These are phyloP conservation scores for Neonothopanus nambi DNA, from an alignment of 1,284 basidiomycete species.

Conservation along the genomic window DNA sequence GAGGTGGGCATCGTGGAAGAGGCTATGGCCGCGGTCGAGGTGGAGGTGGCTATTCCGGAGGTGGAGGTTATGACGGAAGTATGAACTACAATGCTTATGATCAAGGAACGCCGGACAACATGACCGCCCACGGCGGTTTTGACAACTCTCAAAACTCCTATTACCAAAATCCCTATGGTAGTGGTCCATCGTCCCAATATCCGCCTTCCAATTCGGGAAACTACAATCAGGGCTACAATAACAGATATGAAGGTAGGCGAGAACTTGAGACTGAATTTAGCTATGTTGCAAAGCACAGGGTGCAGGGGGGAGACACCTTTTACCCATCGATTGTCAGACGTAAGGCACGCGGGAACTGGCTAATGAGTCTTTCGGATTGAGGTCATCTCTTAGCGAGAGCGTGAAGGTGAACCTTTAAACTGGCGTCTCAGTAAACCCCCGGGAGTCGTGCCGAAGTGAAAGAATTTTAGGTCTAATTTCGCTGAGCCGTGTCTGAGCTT, in stretches of 20 bases:
- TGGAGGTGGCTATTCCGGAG: conserved; percentile 50
- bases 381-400: conserved; percentile 18
- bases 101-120: conserved; percentile 61
- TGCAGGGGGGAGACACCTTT: conserved; percentile 18
- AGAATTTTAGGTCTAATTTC: neutral
- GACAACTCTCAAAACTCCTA: conserved; percentile 61
- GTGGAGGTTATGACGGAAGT: conserved; percentile 50
- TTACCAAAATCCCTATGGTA: conserved; percentile 70
- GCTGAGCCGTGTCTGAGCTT: neutral
- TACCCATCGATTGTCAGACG: conserved; percentile 19
- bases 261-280: conserved; percentile 53
- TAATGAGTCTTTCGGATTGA: conserved; percentile 28
- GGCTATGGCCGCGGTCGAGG: conserved; percentile 64
- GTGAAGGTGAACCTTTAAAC: conserved; percentile 20
- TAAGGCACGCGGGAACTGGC: conserved; percentile 15
- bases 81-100: conserved; percentile 57
- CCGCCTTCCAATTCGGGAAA: conserved; percentile 32
- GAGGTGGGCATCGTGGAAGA: conserved; percentile 63
- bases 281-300: conserved; percentile 26
- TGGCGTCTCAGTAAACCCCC: neutral
- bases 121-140: conserved; percentile 65
- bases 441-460: conserved; percentile 3
- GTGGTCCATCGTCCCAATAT: conserved; percentile 43
- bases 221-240: conserved; percentile 57
- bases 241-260: conserved; percentile 80